These are phyloP conservation scores for Arxiozyma telluris DNA, from an alignment of 1,139 yeast genomes.

Conservation along the genomic window DNA sequence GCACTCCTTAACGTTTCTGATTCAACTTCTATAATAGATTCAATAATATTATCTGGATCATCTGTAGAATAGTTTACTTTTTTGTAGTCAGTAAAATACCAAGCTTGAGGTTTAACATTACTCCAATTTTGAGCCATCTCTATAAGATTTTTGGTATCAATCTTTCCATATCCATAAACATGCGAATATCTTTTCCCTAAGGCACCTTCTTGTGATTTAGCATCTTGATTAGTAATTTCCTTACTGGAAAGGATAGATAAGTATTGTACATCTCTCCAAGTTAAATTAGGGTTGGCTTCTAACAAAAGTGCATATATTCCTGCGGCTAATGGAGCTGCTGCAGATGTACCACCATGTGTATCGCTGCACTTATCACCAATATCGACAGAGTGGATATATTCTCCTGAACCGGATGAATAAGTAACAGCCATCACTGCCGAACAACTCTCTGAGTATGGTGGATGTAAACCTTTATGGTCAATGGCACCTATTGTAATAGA, in stretches of 20 bases:
- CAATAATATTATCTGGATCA: conserved; percentile 27
- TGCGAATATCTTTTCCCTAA: conserved; percentile 65
- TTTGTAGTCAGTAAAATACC: conserved; percentile 45
- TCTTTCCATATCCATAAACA: conserved; percentile 84
- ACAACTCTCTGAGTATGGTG: conserved; percentile 85
- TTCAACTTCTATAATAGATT: conserved; percentile 41
- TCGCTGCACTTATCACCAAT: conserved; percentile 61
- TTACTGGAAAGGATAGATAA: conserved; percentile 65
- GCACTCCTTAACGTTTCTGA: conserved; percentile 42
- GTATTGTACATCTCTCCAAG: conserved; percentile 96
- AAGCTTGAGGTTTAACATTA: conserved; percentile 82
- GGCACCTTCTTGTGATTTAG: conserved; percentile 54
- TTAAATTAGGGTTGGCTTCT: conserved; percentile 72
- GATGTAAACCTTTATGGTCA: conserved; percentile 77
- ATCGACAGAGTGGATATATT: conserved; percentile 87
- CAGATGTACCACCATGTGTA: conserved; percentile 92
- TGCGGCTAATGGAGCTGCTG: conserved; percentile 98
- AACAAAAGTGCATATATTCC: conserved; percentile 81
- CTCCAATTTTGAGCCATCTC: conserved; percentile 70
- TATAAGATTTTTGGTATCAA: conserved; percentile 75
- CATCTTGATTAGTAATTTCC: conserved; percentile 60
- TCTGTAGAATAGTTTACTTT: conserved; percentile 24
- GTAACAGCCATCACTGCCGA: conserved; percentile 96
- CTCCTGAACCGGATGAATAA: conserved; percentile 85
- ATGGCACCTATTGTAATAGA: conserved; percentile 94